These are phyloP conservation scores for Albatrellus sp. DNA, from an alignment of 1,284 basidiomycete genomes.

Conservation along the genomic window DNA sequence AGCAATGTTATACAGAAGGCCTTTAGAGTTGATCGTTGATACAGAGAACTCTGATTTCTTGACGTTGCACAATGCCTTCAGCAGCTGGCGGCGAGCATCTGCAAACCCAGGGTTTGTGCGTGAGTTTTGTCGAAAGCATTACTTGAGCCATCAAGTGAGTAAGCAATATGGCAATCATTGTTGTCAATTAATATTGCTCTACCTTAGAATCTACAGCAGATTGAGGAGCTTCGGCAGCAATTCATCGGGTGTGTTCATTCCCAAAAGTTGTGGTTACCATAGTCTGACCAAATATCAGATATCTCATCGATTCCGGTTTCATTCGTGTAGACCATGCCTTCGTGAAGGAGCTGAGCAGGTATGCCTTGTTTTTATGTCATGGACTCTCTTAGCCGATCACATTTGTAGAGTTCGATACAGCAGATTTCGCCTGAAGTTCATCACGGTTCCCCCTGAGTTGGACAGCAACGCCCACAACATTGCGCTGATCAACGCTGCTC, in stretches of 20 bases:
- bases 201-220: slow-evolving; percentile 78
- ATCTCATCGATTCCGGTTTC: slow-evolving; percentile 82
- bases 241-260: slow-evolving; percentile 53
- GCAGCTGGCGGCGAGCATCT: slow-evolving; percentile 77
- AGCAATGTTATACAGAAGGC: not conserved
- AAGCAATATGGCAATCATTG: not conserved
- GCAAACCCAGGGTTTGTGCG: slow-evolving; percentile 48
- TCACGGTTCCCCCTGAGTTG: slow-evolving; percentile 60
- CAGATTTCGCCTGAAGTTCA: slow-evolving; percentile 66
- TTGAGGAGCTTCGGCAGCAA: slow-evolving; percentile 94
- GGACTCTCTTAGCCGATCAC: not conserved
- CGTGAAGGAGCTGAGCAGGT: slow-evolving; percentile 66
- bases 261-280: not conserved
- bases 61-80: slow-evolving; percentile 86
- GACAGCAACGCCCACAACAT: slow-evolving; percentile 60
- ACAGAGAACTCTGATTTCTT: slow-evolving; percentile 93
- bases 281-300: slow-evolving; percentile 25
- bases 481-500: slow-evolving; percentile 68
- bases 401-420: slow-evolving; percentile 57
- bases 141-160: slow-evolving; percentile 72
- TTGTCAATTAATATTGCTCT: not conserved
- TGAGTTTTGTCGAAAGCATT: slow-evolving; percentile 78
- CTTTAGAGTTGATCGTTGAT: slow-evolving; percentile 32
- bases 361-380: not conserved
- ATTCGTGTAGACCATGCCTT: slow-evolving; percentile 60